phyloP scores from a whole-genome alignment of 202 grass and related monocot species.

The Saccharum hybrid region DNA sequence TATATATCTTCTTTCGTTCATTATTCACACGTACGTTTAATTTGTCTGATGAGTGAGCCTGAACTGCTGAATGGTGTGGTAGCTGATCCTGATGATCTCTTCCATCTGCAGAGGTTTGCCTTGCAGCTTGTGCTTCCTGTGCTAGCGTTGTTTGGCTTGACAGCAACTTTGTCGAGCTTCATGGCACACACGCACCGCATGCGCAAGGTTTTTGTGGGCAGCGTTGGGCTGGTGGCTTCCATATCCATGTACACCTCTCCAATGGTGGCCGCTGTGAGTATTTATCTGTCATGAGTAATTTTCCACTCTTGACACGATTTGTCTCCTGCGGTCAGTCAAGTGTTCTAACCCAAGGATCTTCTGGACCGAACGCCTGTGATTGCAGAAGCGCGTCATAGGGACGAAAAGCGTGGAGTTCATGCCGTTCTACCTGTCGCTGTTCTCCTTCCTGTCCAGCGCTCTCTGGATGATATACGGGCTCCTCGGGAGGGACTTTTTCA shows the following conservation, averaged over 20 bases:
- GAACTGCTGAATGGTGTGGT: neutral
- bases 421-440: constrained; percentile 77
- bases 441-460: constrained; percentile 67
- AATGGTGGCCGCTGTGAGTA: constrained; percentile 62
- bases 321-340: neutral
- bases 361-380: neutral
- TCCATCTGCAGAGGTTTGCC: constrained; percentile 47
- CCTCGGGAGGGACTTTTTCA: constrained; percentile 57
- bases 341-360: neutral
- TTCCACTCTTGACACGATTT: neutral
- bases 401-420: constrained; percentile 76
- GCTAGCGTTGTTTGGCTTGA: constrained; percentile 33
- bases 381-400: constrained; percentile 62
- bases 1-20: neutral
- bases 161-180: constrained; percentile 39
- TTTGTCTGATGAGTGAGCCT: neutral
- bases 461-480: constrained; percentile 72
- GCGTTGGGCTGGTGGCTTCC: constrained; percentile 66
- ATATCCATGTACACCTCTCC: constrained; percentile 78
- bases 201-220: constrained; percentile 61
- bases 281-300: neutral
- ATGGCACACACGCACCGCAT: constrained; percentile 25
- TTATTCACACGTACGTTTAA: neutral
- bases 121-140: constrained; percentile 43
- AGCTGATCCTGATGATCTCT: neutral